phyloP scores from a whole-genome alignment of 345 rosid genomes.

The Eucalyptus polybractea region DNA sequence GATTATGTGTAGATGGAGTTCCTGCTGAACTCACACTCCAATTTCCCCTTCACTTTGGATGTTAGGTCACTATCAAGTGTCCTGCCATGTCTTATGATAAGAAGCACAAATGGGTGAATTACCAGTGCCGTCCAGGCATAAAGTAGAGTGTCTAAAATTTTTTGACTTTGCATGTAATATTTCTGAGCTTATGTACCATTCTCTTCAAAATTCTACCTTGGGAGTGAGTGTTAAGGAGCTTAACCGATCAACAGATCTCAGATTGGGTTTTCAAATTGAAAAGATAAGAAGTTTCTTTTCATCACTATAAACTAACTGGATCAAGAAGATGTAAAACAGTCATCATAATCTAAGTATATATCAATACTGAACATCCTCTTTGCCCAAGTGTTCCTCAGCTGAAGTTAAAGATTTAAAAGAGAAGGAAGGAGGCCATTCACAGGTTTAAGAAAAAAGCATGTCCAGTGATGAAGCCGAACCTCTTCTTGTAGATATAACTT shows the following conservation, averaged over 20 bases:
- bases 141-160: not conserved
- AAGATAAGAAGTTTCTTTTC: not conserved
- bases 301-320: not conserved
- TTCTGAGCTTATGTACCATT: not conserved
- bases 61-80: not conserved
- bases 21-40: not conserved
- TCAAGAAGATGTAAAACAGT: not conserved
- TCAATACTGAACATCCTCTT: not conserved
- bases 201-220: not conserved
- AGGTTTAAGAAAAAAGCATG: not conserved
- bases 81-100: not conserved
- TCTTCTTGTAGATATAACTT: slow-evolving; percentile 60
- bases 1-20: not conserved
- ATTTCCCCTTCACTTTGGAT: not conserved
- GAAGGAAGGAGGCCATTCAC: not conserved
- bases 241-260: not conserved
- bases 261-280: not conserved
- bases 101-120: not conserved
- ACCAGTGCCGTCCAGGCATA: not conserved
- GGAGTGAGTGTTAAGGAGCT: not conserved
- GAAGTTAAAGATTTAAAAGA: not conserved
- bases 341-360: not conserved
- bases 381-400: not conserved
- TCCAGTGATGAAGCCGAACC: slow-evolving; percentile 17
- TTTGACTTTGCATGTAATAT: not conserved